Evolutionary conservation across 371 early-diverging fungal genomes (phyloP), one percentile per base, ranked within the genome.

Genomic region (Mortierella sp.): DNA sequence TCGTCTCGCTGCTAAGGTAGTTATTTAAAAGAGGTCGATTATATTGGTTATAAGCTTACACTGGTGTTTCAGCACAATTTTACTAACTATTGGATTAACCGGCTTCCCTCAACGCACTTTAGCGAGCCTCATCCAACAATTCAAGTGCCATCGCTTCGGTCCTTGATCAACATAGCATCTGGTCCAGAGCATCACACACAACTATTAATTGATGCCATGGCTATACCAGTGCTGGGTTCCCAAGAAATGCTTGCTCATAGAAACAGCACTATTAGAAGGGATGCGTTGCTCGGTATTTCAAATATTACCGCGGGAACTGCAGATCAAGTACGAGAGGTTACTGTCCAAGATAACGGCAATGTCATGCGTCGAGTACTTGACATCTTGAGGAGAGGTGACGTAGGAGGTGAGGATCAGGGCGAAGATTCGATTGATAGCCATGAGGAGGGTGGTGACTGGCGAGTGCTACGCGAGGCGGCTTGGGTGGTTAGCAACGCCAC

Each of bases 401-500:
- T 78, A 62, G 79, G 70, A 10, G 67, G 62, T 23, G 78, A 78
- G 23, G 78, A 77, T 17, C 22, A 47, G 13, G 32, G 51, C 19
- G 74, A 72, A 0, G 85, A 83, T 35, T 71, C 82, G 3, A 62
- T 66, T 4, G 86, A 85, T 5, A 15, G 47, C 2, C 68, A 68
- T 0, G 63, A 64, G 17, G 85, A 84, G 12, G 71, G 63, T 1
- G 64, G 76, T 8, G 90, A 88, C 57, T 89, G 90, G 90, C 87
- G 86, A 28, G 82, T 88, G 5, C 84, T 86, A 13, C 84, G 78
- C 9, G 90, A 89, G 57, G 85, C 88, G 0, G 65, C 87, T 0
- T 88, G 88, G 88, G 86, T 86, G 47, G 62, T 88, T 9, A 86
- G 86, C 63, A 89, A 89, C 54, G 70, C 88, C 5, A 84, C 87